These are phyloP conservation scores for Botrytis pseudocinerea DNA, from an alignment of 2,329 filamentous ascomycete genomes.

Conservation along the genomic window DNA sequence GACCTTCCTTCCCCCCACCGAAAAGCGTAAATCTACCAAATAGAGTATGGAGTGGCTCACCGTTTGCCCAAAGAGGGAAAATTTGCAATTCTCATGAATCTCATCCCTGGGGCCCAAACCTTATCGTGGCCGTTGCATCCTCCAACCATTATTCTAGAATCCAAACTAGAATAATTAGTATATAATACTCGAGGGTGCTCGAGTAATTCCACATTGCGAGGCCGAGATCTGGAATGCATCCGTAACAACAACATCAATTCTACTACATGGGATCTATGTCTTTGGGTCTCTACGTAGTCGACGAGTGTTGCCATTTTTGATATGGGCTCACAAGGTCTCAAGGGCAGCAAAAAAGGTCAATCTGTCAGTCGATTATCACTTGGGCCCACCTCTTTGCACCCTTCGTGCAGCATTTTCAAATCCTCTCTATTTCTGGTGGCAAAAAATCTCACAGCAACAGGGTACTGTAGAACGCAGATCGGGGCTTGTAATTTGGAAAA, in stretches of 20 bases:
- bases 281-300: not conserved
- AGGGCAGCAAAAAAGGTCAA: not conserved
- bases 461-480: slow-evolving; percentile 1
- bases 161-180: not conserved
- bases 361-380: not conserved
- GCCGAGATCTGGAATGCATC: not conserved
- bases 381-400: slow-evolving; percentile 3
- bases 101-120: not conserved
- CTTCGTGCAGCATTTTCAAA: slow-evolving; percentile 11
- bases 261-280: not conserved
- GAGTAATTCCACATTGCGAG: not conserved
- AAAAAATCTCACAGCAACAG: not conserved
- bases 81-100: not conserved
- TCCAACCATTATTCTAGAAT: not conserved
- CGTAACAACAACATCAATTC: not conserved
- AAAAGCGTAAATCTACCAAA: not conserved
- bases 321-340: not conserved
- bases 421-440: not conserved
- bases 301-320: not conserved
- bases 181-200: not conserved
- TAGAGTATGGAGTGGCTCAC: not conserved
- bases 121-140: not conserved
- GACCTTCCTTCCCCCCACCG: not conserved
- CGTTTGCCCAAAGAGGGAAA: not conserved
- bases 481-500: not conserved